phyloP scores from a whole-genome alignment of 1,284 basidiomycete species.

The Apiotrichum mycotoxinovorans region DNA sequence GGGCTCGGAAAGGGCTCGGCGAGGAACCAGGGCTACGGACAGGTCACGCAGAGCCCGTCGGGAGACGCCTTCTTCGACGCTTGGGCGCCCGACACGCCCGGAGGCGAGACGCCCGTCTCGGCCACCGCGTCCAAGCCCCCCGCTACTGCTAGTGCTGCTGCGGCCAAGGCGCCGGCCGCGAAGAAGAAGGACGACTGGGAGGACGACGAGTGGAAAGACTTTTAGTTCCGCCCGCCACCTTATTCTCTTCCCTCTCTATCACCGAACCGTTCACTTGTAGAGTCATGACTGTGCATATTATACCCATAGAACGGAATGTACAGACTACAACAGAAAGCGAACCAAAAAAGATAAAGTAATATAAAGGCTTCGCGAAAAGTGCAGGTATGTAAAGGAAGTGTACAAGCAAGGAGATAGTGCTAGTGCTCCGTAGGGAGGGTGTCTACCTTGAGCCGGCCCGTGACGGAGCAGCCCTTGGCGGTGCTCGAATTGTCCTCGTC shows the following conservation, averaged over 20 bases:
- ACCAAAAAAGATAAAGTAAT: no score
- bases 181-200: conserved; percentile 34
- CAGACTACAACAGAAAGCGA: conserved; percentile 1
- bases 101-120: conserved; percentile 2
- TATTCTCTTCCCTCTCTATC: background rate
- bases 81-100: conserved; percentile 20
- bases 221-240: conserved; percentile 16
- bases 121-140: background rate
- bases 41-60: conserved; percentile 10
- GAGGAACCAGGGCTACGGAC: conserved; percentile 13
- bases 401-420: background rate
- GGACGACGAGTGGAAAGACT: conserved; percentile 47
- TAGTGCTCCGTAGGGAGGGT: no score
- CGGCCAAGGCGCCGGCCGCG: conserved; percentile 7
- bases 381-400: background rate
- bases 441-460: no score
- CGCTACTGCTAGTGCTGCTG: background rate
- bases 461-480: no score
- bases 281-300: conserved; percentile 6
- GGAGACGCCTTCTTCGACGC: conserved; percentile 41
- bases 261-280: background rate
- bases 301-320: conserved; percentile 7
- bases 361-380: no score
- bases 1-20: conserved; percentile 24
- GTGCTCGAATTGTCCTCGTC: no score